Percentiles rank a stretch among this genome's conserved stretches.
phyloP scores from a whole-genome alignment of 2,329 filamentous ascomycete species.

The Ceratocystiopsis brevicomis region DNA sequence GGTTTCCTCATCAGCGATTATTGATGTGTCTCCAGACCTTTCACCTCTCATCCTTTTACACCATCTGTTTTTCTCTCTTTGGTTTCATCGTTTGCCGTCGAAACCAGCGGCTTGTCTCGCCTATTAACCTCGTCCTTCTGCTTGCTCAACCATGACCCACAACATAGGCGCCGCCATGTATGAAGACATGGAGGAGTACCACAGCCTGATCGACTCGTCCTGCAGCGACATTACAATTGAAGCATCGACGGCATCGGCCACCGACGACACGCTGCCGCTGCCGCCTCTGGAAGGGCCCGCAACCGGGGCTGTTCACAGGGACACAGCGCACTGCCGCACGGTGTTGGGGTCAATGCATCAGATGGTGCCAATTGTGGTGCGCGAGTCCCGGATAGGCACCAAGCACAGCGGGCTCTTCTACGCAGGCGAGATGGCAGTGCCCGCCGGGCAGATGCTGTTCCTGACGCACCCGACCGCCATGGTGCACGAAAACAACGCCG shows the following conservation, averaged over 20 bases:
- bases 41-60: too few relatives aligned
- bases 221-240: not conserved
- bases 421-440: not conserved
- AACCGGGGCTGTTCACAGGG: not conserved
- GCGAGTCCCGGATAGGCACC: not conserved
- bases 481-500: not conserved
- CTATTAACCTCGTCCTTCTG: too few relatives aligned
- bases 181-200: constrained; percentile 2
- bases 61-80: too few relatives aligned
- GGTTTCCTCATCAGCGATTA: too few relatives aligned
- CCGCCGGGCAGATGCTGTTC: constrained; percentile 2
- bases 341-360: constrained; percentile 2
- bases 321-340: not conserved
- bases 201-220: not conserved
- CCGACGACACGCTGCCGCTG: too few relatives aligned
- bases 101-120: too few relatives aligned
- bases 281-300: constrained; percentile 1
- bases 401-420: constrained; percentile 3
- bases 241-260: too few relatives aligned
- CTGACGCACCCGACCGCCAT: constrained; percentile 1
- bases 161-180: not conserved
- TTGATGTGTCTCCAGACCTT: too few relatives aligned
- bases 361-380: constrained; percentile 1
- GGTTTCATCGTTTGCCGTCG: too few relatives aligned
- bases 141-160: too few relatives aligned